Percentiles rank a stretch among this genome's conserved stretches.
phyloP scores from a whole-genome alignment of 2,329 filamentous ascomycete species.

The Penicillium olsonii region DNA sequence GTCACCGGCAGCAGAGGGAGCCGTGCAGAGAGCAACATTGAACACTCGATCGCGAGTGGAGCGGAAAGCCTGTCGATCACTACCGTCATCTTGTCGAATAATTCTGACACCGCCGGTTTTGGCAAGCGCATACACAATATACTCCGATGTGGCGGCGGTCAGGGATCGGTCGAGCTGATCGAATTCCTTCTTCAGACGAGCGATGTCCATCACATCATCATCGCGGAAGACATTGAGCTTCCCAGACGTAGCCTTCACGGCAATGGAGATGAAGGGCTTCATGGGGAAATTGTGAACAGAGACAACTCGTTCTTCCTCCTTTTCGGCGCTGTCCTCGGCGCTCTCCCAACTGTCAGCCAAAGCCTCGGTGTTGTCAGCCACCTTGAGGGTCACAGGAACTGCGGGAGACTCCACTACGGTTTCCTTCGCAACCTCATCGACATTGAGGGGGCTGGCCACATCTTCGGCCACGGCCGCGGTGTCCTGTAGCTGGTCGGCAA shows the following conservation, averaged over 20 bases:
- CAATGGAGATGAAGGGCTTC: constrained; percentile 92
- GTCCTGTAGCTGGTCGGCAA: constrained; percentile 38
- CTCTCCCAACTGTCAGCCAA: constrained; percentile 91
- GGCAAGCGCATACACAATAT: constrained; percentile 91
- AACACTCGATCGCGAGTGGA: constrained; percentile 92
- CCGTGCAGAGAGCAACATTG: constrained; percentile 81
- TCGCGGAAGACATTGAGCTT: constrained; percentile 67
- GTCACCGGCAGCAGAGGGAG: constrained; percentile 54
- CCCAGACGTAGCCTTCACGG: constrained; percentile 53
- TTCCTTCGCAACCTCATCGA: constrained; percentile 56
- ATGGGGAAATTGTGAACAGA: constrained; percentile 95
- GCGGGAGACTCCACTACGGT: constrained; percentile 51
- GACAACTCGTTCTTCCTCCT: constrained; percentile 65
- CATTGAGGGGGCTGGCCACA: constrained; percentile 56
- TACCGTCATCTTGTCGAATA: constrained; percentile 90
- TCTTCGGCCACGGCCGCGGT: constrained; percentile 47
- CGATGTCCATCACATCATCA: constrained; percentile 86
- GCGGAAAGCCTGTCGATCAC: constrained; percentile 87
- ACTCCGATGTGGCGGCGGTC: constrained; percentile 82
- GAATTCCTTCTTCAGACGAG: constrained; percentile 93
- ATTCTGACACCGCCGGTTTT: constrained; percentile 91
- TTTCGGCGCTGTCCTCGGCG: constrained; percentile 69
- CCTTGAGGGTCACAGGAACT: constrained; percentile 56
- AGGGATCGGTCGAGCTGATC: constrained; percentile 95
- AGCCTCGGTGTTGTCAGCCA: constrained; percentile 56